These are phyloP conservation scores for Boletus patriciae DNA, from an alignment of 768 basidiomycete genomes.

Conservation along the genomic window DNA sequence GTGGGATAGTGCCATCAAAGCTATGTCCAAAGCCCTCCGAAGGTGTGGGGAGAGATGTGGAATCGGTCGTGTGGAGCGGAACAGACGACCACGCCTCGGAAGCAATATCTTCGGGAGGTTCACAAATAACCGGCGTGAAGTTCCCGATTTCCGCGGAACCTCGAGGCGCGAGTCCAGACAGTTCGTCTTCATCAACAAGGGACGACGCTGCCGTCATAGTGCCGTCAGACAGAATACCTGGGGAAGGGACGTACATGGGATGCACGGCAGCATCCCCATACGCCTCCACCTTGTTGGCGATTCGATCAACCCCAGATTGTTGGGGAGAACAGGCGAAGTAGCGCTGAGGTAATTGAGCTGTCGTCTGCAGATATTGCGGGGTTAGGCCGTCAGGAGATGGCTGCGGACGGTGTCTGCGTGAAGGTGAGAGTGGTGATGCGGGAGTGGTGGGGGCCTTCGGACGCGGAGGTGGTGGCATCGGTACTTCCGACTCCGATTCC, in stretches of 20 bases:
- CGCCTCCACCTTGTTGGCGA: slow-evolving; percentile 8
- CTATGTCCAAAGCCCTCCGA: slow-evolving; percentile 9
- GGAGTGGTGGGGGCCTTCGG: slow-evolving; percentile 19
- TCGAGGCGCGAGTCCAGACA: slow-evolving; percentile 13
- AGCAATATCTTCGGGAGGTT: slow-evolving; percentile 31
- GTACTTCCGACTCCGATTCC: slow-evolving; percentile 20
- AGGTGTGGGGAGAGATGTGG: slow-evolving; percentile 15
- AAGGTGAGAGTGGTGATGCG: slow-evolving; percentile 16
- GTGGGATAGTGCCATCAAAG: slow-evolving; percentile 23
- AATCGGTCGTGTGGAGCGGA: slow-evolving; percentile 12
- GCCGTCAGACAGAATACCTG: slow-evolving; percentile 14
- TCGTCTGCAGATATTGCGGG: slow-evolving; percentile 27
- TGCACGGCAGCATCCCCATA: slow-evolving; percentile 18
- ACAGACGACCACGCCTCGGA: slow-evolving; percentile 18
- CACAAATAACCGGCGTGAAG: slow-evolving; percentile 30
- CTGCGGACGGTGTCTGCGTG: slow-evolving; percentile 15
- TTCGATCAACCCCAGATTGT: slow-evolving; percentile 33
- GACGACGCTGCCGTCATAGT: slow-evolving; percentile 17
- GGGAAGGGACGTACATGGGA: slow-evolving; percentile 18
- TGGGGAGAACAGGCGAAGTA: slow-evolving; percentile 17
- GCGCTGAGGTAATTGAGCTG: slow-evolving; percentile 31
- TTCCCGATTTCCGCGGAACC: slow-evolving; percentile 27
- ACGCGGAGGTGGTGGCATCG: slow-evolving; percentile 21
- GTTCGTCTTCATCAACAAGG: slow-evolving; percentile 10
- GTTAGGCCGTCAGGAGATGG: slow-evolving; percentile 18